phyloP scores from a whole-genome alignment of 352 stramenopile genomes.

The Pelagophyceae sp. region DNA sequence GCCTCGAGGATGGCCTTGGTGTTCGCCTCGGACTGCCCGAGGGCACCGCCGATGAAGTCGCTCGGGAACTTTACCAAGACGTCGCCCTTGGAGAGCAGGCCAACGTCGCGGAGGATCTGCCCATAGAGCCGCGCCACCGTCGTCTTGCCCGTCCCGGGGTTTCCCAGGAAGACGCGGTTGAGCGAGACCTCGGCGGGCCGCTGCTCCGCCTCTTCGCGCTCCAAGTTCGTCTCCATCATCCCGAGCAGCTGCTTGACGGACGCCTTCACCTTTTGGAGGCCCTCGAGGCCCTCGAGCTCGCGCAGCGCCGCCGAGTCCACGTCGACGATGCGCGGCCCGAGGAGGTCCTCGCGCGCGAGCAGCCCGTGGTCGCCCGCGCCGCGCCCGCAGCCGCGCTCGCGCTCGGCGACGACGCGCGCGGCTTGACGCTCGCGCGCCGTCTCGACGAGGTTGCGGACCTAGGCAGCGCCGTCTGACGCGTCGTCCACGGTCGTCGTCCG shows the following conservation, averaged over 20 bases:
- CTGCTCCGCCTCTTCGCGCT: constrained; percentile 53
- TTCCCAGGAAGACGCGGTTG: constrained; percentile 77
- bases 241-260: constrained; percentile 52
- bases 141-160: constrained; percentile 79
- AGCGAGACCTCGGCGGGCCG: constrained; percentile 49
- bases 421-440: not conserved
- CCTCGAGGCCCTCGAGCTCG: constrained; percentile 59
- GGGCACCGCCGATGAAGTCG: constrained; percentile 65
- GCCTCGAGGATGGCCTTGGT: constrained; percentile 65
- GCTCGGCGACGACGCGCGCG: not conserved
- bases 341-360: constrained; percentile 55
- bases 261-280: constrained; percentile 60
- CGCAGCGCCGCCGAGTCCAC: constrained; percentile 34
- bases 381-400: not conserved
- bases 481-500: no score
- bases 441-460: no score
- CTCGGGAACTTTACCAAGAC: constrained; percentile 70
- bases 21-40: constrained; percentile 65
- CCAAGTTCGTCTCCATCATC: constrained; percentile 65
- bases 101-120: constrained; percentile 65
- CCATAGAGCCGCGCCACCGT: constrained; percentile 76
- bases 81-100: constrained; percentile 75
- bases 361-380: constrained; percentile 32
- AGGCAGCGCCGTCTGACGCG: no score
- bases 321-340: constrained; percentile 20